Evolutionary conservation across 257 asterid species (phyloP), one percentile per base, ranked within the genome.

Genomic region (Przewalskia tangutica): DNA sequence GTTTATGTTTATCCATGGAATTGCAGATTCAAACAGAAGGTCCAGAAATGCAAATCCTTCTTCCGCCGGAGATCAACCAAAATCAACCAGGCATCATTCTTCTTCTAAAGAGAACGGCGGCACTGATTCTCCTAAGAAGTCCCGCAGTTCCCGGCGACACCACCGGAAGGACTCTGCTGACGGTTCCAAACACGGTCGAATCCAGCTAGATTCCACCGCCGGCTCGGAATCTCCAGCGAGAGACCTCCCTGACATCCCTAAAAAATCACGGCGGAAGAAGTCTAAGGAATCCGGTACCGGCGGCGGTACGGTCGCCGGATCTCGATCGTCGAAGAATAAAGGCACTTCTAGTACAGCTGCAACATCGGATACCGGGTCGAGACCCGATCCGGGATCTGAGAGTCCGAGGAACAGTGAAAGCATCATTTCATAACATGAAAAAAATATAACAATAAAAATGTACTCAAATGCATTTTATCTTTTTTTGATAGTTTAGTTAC

Each of bases 81-180:
- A 82, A 62, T 76, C 97, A 38, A 81, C 93, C 3, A 82, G 97
- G 81, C 94, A 90, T 62, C 86, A 85, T 7, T 18, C 86, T 65
- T 77, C 87, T 18, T n/a, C 82, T 14, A 90, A 82, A 27, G 86
- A 88, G 20, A 68, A 81, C 63, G 76, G 86, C 27, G 83, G 27
- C 3, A 75, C 84, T 10, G 86, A 88, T 10, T 88, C 92, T 20
- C 88, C 84, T 9, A 89, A 80, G 82, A 90, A 85, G 67, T 76
- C 90, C 11, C 88, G 89, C 71, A 85, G 85, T 40, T 80, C 96
- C 67, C 87, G 94, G 81, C 87, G 89, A 65, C 88, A 83, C 62
- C 88, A 86, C n/a, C 54, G 86, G 4, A 94, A 90, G 84, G 92
- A 90, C 81, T 64, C 88, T 8, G 65, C 91, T 0, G 93, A 88